Evolutionary conservation across 306 rosid genomes (phyloP).

Genomic region (Sesbania bispinosa): DNA sequence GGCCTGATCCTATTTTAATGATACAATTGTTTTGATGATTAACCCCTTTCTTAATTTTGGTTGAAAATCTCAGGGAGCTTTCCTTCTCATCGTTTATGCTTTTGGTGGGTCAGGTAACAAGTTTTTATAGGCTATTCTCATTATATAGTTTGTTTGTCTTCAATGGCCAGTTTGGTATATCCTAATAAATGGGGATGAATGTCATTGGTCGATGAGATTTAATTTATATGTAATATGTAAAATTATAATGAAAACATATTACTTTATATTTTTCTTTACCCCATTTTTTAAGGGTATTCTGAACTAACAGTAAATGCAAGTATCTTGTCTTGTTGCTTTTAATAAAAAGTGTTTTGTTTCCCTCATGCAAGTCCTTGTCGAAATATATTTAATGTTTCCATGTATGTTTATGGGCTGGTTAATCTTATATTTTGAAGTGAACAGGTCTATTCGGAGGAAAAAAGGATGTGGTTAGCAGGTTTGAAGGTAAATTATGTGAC

Average conservation of each 20-base stretch:
- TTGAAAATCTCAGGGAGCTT: conserved; percentile 58
- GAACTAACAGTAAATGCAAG: not conserved
- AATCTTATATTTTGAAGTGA: conserved; percentile 25
- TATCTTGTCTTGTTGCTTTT: not conserved
- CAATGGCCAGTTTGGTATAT: not conserved
- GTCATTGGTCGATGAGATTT: not conserved
- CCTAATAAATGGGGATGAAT: not conserved
- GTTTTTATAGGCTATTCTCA: not conserved
- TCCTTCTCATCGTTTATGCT: conserved; percentile 62
- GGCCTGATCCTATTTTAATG: too few relatives aligned
- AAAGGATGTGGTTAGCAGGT: conserved; percentile 43
- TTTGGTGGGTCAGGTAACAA: conserved; percentile 65
- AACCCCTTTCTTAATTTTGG: conserved; percentile 19
- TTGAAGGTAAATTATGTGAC: conserved; percentile 53
- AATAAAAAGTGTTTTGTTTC: not conserved
- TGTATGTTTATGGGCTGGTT: not conserved
- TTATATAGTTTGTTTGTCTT: too few relatives aligned
- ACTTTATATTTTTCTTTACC: not conserved
- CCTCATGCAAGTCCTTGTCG: not conserved
- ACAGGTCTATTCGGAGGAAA: conserved; percentile 59
- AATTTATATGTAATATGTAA: too few relatives aligned
- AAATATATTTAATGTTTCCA: not conserved
- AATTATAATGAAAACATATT: not conserved
- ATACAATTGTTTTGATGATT: too few relatives aligned
- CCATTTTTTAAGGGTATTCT: not conserved